phyloP scores from a whole-genome alignment of 352 stramenopile species.

The Phytophthora kernoviae region DNA sequence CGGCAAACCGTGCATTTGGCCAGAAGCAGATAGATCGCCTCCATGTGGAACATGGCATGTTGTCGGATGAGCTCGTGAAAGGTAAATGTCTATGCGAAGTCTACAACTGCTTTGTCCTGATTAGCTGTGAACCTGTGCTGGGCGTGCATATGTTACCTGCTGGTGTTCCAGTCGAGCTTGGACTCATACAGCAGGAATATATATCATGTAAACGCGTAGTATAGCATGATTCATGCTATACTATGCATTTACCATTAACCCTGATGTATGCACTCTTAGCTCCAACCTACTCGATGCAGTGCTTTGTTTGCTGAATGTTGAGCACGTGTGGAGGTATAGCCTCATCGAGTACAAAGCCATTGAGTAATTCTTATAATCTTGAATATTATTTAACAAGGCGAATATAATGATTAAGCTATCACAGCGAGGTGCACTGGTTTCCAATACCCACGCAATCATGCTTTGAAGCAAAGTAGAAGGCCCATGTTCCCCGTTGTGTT shows the following conservation, averaged over 20 bases:
- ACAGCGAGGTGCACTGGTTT: no score
- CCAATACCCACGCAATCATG: no score
- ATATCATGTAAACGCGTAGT: no score
- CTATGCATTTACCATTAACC: constrained; percentile 51
- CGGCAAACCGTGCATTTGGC: constrained; percentile 43
- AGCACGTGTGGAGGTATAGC: constrained; percentile 48
- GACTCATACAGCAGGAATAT: constrained; percentile 32
- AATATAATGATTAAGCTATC: no score
- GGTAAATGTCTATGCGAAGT: constrained; percentile 26
- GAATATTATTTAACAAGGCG: no score
- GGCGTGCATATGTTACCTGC: constrained; percentile 41
- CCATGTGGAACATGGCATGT: constrained; percentile 32
- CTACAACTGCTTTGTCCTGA: constrained; percentile 40
- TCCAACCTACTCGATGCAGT: constrained; percentile 32
- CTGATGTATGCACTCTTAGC: constrained; percentile 39
- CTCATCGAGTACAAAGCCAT: constrained; percentile 27
- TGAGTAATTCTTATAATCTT: constrained; percentile 22
- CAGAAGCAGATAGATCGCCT: constrained; percentile 33
- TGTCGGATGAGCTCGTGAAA: constrained; percentile 42
- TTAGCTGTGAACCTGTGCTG: constrained; percentile 40
- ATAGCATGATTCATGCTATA: constrained; percentile 52
- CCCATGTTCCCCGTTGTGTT: no score
- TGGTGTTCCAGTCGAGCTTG: constrained; percentile 38
- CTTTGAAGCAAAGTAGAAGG: no score
- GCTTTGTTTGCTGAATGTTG: constrained; percentile 39